Percentiles rank a stretch among this genome's conserved stretches.
Evolutionary conservation across 176 grass and related monocot species (phyloP).

Genomic region (Areca catechu): DNA sequence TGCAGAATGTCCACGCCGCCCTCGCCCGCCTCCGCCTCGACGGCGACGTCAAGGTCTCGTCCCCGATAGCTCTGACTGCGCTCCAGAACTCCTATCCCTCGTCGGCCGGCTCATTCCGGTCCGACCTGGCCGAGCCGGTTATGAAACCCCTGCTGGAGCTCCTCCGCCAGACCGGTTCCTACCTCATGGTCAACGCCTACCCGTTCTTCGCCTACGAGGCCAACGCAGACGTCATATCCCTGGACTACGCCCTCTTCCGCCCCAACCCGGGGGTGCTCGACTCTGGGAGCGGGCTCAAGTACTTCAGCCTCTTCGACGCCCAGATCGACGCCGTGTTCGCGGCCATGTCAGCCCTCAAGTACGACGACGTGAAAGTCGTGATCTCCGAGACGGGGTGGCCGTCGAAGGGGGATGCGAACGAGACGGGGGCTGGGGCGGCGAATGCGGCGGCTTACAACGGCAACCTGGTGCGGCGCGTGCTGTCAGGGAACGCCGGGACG

Average conservation of each 20-base stretch:
- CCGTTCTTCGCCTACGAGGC: slow-evolving; percentile 86
- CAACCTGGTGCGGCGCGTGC: slow-evolving; percentile 64
- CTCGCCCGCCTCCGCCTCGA: slow-evolving; percentile 29
- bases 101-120: slow-evolving; percentile 46
- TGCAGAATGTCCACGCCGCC: slow-evolving; percentile 52
- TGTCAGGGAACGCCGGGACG: slow-evolving; percentile 66
- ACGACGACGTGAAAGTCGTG: slow-evolving; percentile 45
- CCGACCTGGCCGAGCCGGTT: slow-evolving; percentile 51
- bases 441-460: slow-evolving; percentile 90
- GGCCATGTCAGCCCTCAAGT: slow-evolving; percentile 38
- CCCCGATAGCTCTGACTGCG: slow-evolving; percentile 71
- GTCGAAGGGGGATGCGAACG: slow-evolving; percentile 65
- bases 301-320: slow-evolving; percentile 83
- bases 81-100: slow-evolving; percentile 74
- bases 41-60: slow-evolving; percentile 68
- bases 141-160: slow-evolving; percentile 84
- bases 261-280: slow-evolving; percentile 70
- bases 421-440: slow-evolving; percentile 27
- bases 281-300: slow-evolving; percentile 42
- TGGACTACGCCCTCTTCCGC: slow-evolving; percentile 92
- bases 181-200: slow-evolving; percentile 83
- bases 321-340: slow-evolving; percentile 83
- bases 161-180: slow-evolving; percentile 32
- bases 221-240: slow-evolving; percentile 55
- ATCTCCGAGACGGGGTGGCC: slow-evolving; percentile 95